Base-by-base conservation (phyloP, 768 basidiomycete species). In the Suillus alpinus region DNA sequence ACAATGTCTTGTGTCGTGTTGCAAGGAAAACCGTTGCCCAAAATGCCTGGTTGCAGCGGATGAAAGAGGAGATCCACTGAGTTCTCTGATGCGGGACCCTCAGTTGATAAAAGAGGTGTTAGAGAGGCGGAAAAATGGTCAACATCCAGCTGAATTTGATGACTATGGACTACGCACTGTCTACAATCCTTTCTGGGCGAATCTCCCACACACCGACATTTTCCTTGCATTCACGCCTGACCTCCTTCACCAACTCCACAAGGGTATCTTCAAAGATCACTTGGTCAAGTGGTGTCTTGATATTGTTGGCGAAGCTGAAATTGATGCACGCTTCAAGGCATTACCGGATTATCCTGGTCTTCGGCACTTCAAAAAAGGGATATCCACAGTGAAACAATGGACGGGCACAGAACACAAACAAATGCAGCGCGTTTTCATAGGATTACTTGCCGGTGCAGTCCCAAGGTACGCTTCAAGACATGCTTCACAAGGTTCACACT, bases 181-280 rank as follows among this genome's bases (percentile, higher is more conserved):
- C 14, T 59, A 62, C 16, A 31, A 66, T 20, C 81, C 79, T 18
- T 82, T 80, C 63, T 81, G 80, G 80, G 50, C 47, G 0, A 65
- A 77, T 46, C 62, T 82, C 9, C 80, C 79, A 0, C 74, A 71
- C 60, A 56, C 66, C 36, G 61, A 83, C 62, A 82, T 83, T 34
- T 80, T 76, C 62, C 0, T 36, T 0, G 71, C 61, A 12, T 61
- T 83, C 32, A 78, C 76, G 0, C 74, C 76, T 13, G 69, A 81
- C 68, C 46, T 81, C 29, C 75, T 83, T 9, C 81, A 84, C 60
- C 79, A 82, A 63, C 67, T 83, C 0, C 75, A 81, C 66, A 78
- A 83, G 61, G 81, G 81, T 0, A 56, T 80, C 2, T 78, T 82
- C 71, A 79, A 79, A 55, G 75, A 80, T 52, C 80, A 81, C 56